Percentiles rank a stretch among this genome's conserved stretches.
Conservation (phyloP, 305 asterid genomes). For the Plantago coronopus region DNA sequence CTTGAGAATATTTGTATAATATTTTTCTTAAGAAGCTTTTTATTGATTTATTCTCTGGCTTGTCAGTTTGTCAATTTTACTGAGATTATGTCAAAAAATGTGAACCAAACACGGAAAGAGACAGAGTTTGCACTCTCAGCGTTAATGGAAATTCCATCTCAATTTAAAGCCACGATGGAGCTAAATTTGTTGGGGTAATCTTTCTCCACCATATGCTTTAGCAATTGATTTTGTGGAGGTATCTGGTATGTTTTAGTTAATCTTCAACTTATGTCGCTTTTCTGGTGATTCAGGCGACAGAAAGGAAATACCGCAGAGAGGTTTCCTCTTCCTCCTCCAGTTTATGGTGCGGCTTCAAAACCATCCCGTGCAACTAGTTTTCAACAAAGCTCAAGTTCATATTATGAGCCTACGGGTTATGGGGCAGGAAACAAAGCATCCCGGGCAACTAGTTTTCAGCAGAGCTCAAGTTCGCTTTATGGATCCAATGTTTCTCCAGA, state of each 20-base stretch:
- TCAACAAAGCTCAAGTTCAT: conserved; percentile 45
- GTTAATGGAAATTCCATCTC: conserved; percentile 89
- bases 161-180: conserved; percentile 94
- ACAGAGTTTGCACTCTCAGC: conserved; percentile 94
- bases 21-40: background rate
- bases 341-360: conserved; percentile 45
- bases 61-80: conserved; percentile 91
- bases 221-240: background rate
- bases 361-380: conserved; percentile 47
- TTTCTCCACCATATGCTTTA: background rate
- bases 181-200: conserved; percentile 79
- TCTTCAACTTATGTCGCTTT: background rate
- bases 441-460: conserved; percentile 22
- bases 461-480: conserved; percentile 18
- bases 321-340: conserved; percentile 82
- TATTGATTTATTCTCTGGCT: conserved; percentile 11
- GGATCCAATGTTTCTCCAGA: conserved; percentile 21
- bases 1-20: background rate
- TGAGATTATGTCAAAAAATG: conserved; percentile 77
- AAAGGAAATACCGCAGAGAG: conserved; percentile 53
- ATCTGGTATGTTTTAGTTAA: background rate
- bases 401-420: conserved; percentile 19
- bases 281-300: conserved; percentile 37
- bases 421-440: background rate
- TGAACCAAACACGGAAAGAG: conserved; percentile 72